Conservation (phyloP, 2,329 filamentous ascomycete genomes). For the Penicillium sp. region DNA sequence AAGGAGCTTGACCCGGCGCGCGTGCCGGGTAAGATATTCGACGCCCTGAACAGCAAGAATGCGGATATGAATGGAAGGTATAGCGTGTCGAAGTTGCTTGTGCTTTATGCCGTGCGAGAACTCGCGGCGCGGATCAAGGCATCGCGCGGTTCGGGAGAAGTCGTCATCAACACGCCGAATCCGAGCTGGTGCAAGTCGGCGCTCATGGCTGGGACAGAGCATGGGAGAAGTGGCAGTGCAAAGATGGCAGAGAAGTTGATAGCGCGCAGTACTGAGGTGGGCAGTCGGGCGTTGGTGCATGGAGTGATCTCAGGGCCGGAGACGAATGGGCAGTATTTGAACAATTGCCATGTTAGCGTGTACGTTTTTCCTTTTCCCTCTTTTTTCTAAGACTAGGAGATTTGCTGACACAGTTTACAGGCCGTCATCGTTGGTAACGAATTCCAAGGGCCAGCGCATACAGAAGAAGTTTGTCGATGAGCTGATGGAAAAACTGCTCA, state of each 20-base stretch:
- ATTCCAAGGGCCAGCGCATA: constrained; percentile 2
- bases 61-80: constrained; percentile 18
- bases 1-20: constrained; percentile 14
- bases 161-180: constrained; percentile 40
- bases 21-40: constrained; percentile 13
- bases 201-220: constrained; percentile 18
- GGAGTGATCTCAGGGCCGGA: constrained; percentile 17
- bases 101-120: constrained; percentile 18
- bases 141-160: too few relatives aligned
- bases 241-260: constrained; percentile 15
- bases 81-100: constrained; percentile 18
- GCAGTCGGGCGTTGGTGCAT: constrained; percentile 19
- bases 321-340: constrained; percentile 19
- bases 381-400: neutral
- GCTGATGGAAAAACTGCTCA: constrained; percentile 15
- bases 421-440: constrained; percentile 10
- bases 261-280: constrained; percentile 19
- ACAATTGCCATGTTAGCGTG: constrained; percentile 18
- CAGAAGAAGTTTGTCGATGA: constrained; percentile 18
- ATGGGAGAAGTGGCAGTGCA: neutral
- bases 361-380: constrained; percentile 1
- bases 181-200: constrained; percentile 41
- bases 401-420: neutral
- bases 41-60: constrained; percentile 15
- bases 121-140: constrained; percentile 8